Evolutionary conservation across 495 filamentous ascomycete genomes (phyloP).

Genomic region (Xylaria cubensis): DNA sequence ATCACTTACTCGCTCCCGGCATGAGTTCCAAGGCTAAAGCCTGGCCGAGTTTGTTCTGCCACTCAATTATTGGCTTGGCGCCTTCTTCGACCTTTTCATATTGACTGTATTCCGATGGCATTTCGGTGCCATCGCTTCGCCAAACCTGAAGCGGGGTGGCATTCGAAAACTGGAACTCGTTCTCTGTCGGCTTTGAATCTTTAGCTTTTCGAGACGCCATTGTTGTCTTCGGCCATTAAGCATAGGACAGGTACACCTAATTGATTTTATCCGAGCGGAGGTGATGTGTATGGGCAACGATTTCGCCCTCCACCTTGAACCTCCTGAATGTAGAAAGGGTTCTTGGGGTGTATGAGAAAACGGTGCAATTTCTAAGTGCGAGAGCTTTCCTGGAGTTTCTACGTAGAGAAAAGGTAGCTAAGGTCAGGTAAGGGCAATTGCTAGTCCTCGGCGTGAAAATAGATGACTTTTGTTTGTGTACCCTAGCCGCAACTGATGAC

Average conservation of each 20-base stretch:
- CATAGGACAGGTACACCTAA: neutral
- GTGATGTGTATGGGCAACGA: neutral
- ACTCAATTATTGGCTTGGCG: constrained; percentile 24
- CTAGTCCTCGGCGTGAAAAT: neutral
- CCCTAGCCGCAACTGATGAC: neutral
- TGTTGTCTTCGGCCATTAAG: neutral
- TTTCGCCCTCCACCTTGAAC: neutral
- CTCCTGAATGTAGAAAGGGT: neutral
- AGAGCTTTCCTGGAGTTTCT: neutral
- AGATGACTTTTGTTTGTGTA: neutral
- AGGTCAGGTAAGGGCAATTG: neutral
- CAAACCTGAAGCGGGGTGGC: constrained; percentile 14
- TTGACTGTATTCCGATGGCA: constrained; percentile 27
- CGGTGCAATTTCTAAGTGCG: neutral
- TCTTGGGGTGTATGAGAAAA: neutral
- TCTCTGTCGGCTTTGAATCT: constrained; percentile 17
- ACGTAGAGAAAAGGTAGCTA: neutral
- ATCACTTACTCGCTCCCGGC: constrained; percentile 21
- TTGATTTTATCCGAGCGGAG: neutral
- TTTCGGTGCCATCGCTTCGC: constrained; percentile 29
- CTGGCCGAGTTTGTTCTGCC: constrained; percentile 31
- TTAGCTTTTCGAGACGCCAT: constrained; percentile 24
- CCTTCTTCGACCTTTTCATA: constrained; percentile 28
- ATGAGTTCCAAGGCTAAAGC: constrained; percentile 24
- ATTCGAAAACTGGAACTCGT: constrained; percentile 18